Percentiles rank a stretch among this genome's conserved stretches.
Evolutionary conservation across 495 filamentous ascomycete species (phyloP).

Genomic region (Penicillium atrosanguineum): DNA sequence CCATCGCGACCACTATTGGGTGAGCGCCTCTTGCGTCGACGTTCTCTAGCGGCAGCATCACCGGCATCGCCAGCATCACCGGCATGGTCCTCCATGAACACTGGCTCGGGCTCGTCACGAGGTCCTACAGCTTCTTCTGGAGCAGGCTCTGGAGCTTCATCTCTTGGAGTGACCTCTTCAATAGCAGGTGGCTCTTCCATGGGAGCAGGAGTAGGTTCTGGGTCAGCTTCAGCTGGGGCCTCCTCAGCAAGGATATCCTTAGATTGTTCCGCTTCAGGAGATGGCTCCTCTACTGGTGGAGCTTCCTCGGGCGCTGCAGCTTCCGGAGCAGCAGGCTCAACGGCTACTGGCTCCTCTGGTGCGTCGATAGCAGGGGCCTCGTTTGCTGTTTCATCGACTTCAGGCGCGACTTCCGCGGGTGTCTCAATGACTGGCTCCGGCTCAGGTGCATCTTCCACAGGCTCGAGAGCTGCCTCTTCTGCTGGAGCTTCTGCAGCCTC

Average conservation of each 20-base stretch:
- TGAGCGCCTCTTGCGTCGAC: conserved; percentile 34
- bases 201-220: conserved; percentile 1
- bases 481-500: neutral
- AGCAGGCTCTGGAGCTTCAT: conserved; percentile 7
- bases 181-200: conserved; percentile 7
- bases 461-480: neutral
- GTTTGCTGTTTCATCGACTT: conserved; percentile 4
- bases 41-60: conserved; percentile 6
- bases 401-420: conserved; percentile 6
- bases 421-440: conserved; percentile 7
- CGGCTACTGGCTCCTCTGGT: conserved; percentile 3
- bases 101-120: conserved; percentile 12
- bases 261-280: neutral
- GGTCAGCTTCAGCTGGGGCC: conserved; percentile 6
- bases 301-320: conserved; percentile 11
- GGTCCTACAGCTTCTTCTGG: conserved; percentile 13
- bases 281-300: conserved; percentile 7
- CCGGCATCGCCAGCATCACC: conserved; percentile 10
- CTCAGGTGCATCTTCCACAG: neutral
- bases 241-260: conserved; percentile 10
- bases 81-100: conserved; percentile 12
- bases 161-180: conserved; percentile 4
- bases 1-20: conserved; percentile 16
- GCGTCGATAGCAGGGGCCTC: conserved; percentile 4
- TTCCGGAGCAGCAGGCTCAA: conserved; percentile 6